Conservation (phyloP, 1,139 yeast genomes). For the Scheffersomyces segobiensis region DNA sequence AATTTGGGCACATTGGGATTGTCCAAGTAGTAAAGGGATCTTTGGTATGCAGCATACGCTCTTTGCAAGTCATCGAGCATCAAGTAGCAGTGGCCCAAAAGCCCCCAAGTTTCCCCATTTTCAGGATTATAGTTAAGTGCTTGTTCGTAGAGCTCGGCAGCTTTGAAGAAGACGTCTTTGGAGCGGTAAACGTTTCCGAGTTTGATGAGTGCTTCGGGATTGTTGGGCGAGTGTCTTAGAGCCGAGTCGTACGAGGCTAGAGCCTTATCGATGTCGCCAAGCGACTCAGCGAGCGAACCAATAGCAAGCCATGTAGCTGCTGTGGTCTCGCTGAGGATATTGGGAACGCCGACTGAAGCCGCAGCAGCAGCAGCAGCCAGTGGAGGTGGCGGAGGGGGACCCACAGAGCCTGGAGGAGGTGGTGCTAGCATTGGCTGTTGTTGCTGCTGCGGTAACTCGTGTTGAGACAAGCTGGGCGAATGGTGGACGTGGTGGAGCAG, state of each 20-base stretch:
- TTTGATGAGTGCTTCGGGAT: slow-evolving; percentile 80
- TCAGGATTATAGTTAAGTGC: slow-evolving; percentile 81
- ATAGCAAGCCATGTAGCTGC: slow-evolving; percentile 93
- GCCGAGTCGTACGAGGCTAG: slow-evolving; percentile 90
- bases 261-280: slow-evolving; percentile 89
- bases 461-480: slow-evolving; percentile 1
- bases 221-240: slow-evolving; percentile 79
- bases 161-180: slow-evolving; percentile 86
- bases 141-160: slow-evolving; percentile 89
- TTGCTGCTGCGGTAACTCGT: slow-evolving; percentile 12
- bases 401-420: slow-evolving; percentile 12
- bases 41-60: slow-evolving; percentile 95
- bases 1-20: slow-evolving; percentile 95
- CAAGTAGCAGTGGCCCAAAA: slow-evolving; percentile 92
- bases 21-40: slow-evolving; percentile 86
- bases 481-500: slow-evolving; percentile 1
- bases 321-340: slow-evolving; percentile 59
- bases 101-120: slow-evolving; percentile 97
- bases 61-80: slow-evolving; percentile 96
- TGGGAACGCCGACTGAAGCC: slow-evolving; percentile 6
- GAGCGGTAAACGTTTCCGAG: slow-evolving; percentile 87
- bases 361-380: slow-evolving; percentile 1
- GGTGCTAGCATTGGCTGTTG: slow-evolving; percentile 11
- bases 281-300: slow-evolving; percentile 85
- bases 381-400: slow-evolving; percentile 10